Evolutionary conservation across 148 eudicot genomes (phyloP).

Genomic region (Cornus florida): DNA sequence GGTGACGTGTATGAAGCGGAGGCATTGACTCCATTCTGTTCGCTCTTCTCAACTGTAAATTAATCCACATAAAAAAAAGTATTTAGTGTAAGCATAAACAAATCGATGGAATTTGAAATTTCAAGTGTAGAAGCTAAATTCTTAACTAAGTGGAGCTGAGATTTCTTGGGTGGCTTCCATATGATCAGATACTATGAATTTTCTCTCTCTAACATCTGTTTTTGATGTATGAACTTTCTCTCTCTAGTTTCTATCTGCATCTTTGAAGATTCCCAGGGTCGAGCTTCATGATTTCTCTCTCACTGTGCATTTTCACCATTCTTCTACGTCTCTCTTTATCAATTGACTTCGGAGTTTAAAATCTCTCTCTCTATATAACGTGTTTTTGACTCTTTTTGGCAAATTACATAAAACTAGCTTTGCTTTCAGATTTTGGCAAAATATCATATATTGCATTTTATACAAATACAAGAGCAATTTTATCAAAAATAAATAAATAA

Average conservation of each 20-base stretch:
- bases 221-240: neutral
- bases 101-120: neutral
- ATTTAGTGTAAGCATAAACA: neutral
- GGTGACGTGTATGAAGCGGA: slow-evolving; percentile 6
- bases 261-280: neutral
- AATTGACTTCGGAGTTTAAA: no score
- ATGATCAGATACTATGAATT: neutral
- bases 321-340: no score
- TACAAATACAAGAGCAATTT: no score
- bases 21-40: neutral
- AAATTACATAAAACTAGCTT: no score
- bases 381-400: no score
- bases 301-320: no score
- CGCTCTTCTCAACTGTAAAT: slow-evolving; percentile 27
- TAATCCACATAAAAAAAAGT: neutral
- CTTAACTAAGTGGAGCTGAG: slow-evolving; percentile 47
- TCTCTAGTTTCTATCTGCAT: neutral
- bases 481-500: no score
- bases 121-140: slow-evolving; percentile 1
- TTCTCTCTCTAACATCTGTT: neutral
- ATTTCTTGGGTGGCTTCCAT: slow-evolving; percentile 33
- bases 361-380: no score
- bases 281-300: no score
- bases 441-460: no score
- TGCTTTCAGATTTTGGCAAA: no score